Evolutionary conservation across 805 yeast species (phyloP), one percentile per base, ranked within the genome.

Genomic region (Teunomyces pallodes): DNA sequence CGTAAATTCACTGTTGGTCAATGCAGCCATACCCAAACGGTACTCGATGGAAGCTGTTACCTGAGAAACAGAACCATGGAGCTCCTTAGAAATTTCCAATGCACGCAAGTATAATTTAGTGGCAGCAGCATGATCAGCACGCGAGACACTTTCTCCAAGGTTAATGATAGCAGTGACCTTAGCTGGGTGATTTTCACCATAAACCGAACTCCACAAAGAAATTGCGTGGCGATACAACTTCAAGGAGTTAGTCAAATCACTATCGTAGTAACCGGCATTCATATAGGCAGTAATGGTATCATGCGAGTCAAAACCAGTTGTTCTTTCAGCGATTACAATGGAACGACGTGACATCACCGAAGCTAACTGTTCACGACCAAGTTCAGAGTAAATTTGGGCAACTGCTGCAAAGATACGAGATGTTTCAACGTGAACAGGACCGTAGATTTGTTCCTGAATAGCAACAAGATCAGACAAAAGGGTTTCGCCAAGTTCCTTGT

Each of bases 391-490:
- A 14, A 83, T 65, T 52, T 83, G 82, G 10, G 95, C 86, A 42
- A 90, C 72, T 8, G 80, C 72, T 36, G 83, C 70, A 60, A 85
- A 86, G 31, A 83, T 83, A 45, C 79, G 79, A 10, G 92, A 90
- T 27, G 91, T 87, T 56, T 85, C 90, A 7, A 86, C 79, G 59
- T 91, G 94, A 28, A 92, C 77, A 26, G 76, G 64, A 28, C 98
- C 97, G 57, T 87, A 87, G 28, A 89, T 82, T 61, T 90, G 96
- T 64, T 90, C 96, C 53, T 82, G 81, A 46, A 90, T 75, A 7
- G 85, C 69, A 31, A 88, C 70, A 27, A 94, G 76, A 64, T 92
- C 96, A 28, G 76, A 67, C 55, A 91, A 69, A 46, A 87, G 75
- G 30, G 79, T 75, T 49, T 84, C 61, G 9, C 91, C 96, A 26